phyloP scores from a whole-genome alignment of 2,329 filamentous ascomycete genomes.

The Talaromyces sp. region DNA sequence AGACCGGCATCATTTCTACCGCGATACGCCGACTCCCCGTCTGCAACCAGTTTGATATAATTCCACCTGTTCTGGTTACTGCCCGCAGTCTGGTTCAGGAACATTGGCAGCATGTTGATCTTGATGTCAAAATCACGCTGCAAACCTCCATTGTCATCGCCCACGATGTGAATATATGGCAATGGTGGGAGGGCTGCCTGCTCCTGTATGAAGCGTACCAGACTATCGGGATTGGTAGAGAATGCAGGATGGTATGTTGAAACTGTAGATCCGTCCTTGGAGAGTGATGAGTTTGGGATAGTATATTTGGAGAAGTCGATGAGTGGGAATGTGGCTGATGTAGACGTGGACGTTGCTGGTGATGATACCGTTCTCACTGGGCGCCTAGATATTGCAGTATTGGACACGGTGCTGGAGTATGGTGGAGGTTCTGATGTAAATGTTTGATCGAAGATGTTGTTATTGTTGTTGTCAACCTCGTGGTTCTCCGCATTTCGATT shows the following conservation, averaged over 20 bases:
- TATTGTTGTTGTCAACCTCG: not conserved
- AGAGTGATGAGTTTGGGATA: conserved; percentile 24
- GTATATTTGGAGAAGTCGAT: conserved; percentile 28
- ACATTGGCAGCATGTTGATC: conserved; percentile 26
- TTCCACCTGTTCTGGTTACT: conserved; percentile 18
- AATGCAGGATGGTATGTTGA: conserved; percentile 26
- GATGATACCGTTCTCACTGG: not conserved
- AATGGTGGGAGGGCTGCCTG: conserved; percentile 30
- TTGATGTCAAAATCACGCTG: conserved; percentile 28
- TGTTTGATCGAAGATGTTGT: conserved; percentile 14
- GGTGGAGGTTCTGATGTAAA: conserved; percentile 19
- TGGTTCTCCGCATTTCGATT: conserved; percentile 1
- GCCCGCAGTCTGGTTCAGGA: conserved; percentile 13
- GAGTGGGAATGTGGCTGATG: conserved; percentile 20
- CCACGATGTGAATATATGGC: conserved; percentile 27
- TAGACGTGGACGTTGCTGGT: conserved; percentile 5
- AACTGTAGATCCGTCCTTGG: conserved; percentile 25
- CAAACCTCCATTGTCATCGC: conserved; percentile 18
- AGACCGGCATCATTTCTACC: conserved; percentile 15
- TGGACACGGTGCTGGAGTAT: conserved; percentile 17
- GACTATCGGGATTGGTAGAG: conserved; percentile 22
- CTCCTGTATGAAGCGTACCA: conserved; percentile 27
- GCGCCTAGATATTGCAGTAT: not conserved
- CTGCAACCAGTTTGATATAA: conserved; percentile 21
- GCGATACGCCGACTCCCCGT: conserved; percentile 19